phyloP scores from a whole-genome alignment of 2,329 filamentous ascomycete species.

The Alternaria incomplexa region DNA sequence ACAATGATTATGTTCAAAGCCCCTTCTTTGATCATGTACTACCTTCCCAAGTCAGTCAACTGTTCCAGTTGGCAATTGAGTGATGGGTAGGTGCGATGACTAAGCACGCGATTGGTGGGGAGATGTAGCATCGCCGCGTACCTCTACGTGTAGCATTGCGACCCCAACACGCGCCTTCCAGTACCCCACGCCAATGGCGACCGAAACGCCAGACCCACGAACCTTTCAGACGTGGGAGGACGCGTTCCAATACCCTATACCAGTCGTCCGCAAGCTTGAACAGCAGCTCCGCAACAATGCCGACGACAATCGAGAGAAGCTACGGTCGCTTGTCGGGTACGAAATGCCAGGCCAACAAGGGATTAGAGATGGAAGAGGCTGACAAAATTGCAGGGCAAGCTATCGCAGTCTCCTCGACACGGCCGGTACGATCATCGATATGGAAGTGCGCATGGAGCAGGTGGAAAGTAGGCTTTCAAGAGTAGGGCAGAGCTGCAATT shows the following conservation, averaged over 20 bases:
- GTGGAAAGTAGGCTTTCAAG: constrained; percentile 74
- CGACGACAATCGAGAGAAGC: constrained; percentile 68
- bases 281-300: constrained; percentile 68
- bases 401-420: constrained; percentile 92
- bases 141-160: not conserved
- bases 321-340: constrained; percentile 70
- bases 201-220: constrained; percentile 62
- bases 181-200: constrained; percentile 52
- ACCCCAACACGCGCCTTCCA: not conserved
- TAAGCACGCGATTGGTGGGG: constrained; percentile 13
- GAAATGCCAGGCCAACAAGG: constrained; percentile 15
- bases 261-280: constrained; percentile 67
- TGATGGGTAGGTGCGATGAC: constrained; percentile 6
- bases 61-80: not conserved
- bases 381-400: constrained; percentile 57
- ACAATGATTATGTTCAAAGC: not conserved
- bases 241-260: constrained; percentile 70
- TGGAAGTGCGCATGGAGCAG: constrained; percentile 78
- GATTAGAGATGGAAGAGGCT: not conserved
- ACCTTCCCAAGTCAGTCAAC: not conserved
- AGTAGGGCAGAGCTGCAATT: constrained; percentile 80
- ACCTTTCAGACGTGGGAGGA: constrained; percentile 68
- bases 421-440: constrained; percentile 89
- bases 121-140: constrained; percentile 13
- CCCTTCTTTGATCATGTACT: not conserved